Evolutionary conservation across 2,329 filamentous ascomycete genomes (phyloP), one percentile per base, ranked within the genome.

Genomic region (Exophiala sideris): DNA sequence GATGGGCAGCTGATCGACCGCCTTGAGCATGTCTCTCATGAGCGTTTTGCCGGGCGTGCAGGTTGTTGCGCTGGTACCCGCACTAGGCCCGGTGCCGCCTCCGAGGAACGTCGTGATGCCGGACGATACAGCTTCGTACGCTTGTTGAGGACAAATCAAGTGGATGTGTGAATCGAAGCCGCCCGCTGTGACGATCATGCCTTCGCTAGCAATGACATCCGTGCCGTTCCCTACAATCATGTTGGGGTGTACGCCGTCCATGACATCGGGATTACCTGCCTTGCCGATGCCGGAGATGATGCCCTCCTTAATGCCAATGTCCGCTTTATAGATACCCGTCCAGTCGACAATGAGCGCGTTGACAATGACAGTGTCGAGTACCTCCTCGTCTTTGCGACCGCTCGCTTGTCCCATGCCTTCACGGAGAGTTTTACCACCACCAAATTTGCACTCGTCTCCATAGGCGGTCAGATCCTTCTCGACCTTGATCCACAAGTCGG

Each of bases 381-480:
- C 84, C 20, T 91, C 84, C 2, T 78, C 76, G 64, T 92, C 87
- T 0, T 80, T 73, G 40, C 89, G 80, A 3, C 89, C 91, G 20
- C 86, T 87, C 4, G 91, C 89, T 74, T 96, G 91, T 2, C 91
- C 92, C 91, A 97, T 97, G 32, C 92, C 92, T 70, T 97, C 92
- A 57, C 92, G 82, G 54, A 97, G 74, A 35, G 90, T 94, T 78
- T 97, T 97, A 44, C 92, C 92, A 41, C 92, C 92, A 12, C 92
- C 92, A 71, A 97, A 97, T 61, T 91, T 87, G 70, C 91, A 96
- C 74, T 97, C 92, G 60, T 97, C 92, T 7, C 92, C 92, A 67
- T 95, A 95, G 3, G 77, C 76, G 0, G 91, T 92, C 64, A 87
- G 75, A 67, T 97, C 92, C 58, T 85, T 87, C 73, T 97, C 92